Conservation (phyloP, 805 yeast species). For the Starmerella kuoi region DNA sequence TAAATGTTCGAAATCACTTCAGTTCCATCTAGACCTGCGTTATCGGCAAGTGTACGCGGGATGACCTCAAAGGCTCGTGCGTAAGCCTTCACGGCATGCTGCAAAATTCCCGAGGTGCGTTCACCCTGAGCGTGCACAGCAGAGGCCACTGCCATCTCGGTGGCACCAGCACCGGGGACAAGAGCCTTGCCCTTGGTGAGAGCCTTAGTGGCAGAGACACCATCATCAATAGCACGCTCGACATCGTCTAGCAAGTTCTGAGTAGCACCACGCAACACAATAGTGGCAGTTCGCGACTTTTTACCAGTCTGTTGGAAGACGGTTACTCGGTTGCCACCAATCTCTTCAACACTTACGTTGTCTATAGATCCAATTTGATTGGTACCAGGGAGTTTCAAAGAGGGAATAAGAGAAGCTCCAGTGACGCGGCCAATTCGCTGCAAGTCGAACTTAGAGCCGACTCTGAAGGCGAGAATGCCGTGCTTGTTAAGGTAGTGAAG, state of each 20-base stretch:
- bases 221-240: slow-evolving; percentile 95
- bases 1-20: slow-evolving; percentile 82
- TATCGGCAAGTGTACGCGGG: slow-evolving; percentile 86
- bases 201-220: slow-evolving; percentile 84
- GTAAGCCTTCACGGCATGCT: slow-evolving; percentile 84
- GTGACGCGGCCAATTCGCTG: slow-evolving; percentile 91
- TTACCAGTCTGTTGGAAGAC: slow-evolving; percentile 66
- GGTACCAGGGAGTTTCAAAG: slow-evolving; percentile 68
- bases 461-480: slow-evolving; percentile 71
- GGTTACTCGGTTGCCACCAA: slow-evolving; percentile 96
- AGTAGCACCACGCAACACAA: slow-evolving; percentile 91
- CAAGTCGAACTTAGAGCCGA: slow-evolving; percentile 86
- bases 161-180: slow-evolving; percentile 93
- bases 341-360: slow-evolving; percentile 78
- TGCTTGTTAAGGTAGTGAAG: slow-evolving; percentile 84
- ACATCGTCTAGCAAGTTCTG: slow-evolving; percentile 86
- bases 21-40: slow-evolving; percentile 82
- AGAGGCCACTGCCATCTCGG: slow-evolving; percentile 77
- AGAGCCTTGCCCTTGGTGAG: slow-evolving; percentile 68
- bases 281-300: slow-evolving; percentile 75
- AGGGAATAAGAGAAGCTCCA: slow-evolving; percentile 94
- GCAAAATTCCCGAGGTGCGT: slow-evolving; percentile 82
- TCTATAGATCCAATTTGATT: slow-evolving; percentile 88
- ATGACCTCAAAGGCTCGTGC: slow-evolving; percentile 91
- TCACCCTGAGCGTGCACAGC: slow-evolving; percentile 78